Evolutionary conservation across 2,329 filamentous ascomycete species (phyloP).

Genomic region (Pestalotiopsis fici): DNA sequence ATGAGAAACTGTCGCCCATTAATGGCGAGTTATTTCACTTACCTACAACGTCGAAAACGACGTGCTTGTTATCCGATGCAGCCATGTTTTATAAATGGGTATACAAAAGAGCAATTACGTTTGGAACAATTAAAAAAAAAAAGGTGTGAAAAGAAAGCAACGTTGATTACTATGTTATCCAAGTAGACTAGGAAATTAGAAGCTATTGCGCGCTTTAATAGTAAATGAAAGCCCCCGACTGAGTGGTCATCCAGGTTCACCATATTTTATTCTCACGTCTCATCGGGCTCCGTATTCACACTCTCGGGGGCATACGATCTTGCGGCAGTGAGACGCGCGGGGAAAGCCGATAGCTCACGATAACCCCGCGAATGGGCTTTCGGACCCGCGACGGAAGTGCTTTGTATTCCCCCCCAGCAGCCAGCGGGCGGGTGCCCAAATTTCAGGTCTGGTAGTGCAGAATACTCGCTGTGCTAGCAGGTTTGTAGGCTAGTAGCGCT

Average conservation of each 20-base stretch:
- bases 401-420: neutral
- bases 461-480: too few species aligned
- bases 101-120: neutral
- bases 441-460: too few species aligned
- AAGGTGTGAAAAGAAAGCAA: neutral
- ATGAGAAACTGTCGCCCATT: neutral
- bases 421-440: neutral
- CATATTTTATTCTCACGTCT: neutral
- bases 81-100: neutral
- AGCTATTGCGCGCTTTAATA: neutral
- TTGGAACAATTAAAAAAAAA: neutral
- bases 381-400: neutral
- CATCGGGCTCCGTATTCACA: neutral
- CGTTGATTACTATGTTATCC: too few species aligned
- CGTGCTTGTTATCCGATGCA: conserved; percentile 33
- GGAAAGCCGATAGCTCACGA: neutral
- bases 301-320: neutral
- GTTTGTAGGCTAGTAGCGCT: neutral
- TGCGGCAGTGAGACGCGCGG: neutral
- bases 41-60: conserved; percentile 53
- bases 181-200: neutral
- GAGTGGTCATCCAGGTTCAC: neutral
- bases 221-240: neutral
- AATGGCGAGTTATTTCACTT: neutral
- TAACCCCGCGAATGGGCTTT: neutral